A percentile compares a stretch with the other conserved stretches of the same genome.
phyloP scores from a whole-genome alignment of 2,329 filamentous ascomycete species.

The Epichloe brachyelytri region DNA sequence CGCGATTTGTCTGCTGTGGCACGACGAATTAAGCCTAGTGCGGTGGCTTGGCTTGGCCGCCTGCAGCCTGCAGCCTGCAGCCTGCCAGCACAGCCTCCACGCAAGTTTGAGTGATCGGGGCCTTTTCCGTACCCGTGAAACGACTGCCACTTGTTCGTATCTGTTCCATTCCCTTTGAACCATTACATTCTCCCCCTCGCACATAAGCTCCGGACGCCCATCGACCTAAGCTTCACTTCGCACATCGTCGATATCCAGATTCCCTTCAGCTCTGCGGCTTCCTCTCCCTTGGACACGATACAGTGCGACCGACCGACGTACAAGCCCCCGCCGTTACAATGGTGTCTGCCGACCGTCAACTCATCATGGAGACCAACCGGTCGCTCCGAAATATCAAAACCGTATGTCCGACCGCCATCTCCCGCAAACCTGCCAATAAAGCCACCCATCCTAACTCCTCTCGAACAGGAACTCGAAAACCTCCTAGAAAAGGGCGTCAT shows the following conservation, averaged over 20 bases:
- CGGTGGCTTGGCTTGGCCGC: too few species aligned
- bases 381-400: slow-evolving; percentile 80
- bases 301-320: too few species aligned
- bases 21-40: too few species aligned
- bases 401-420: slow-evolving; percentile 27
- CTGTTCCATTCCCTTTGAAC: too few species aligned
- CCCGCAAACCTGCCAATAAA: neutral
- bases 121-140: too few species aligned
- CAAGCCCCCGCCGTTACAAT: slow-evolving; percentile 18
- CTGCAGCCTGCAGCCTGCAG: too few species aligned
- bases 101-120: too few species aligned
- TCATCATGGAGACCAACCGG: slow-evolving; percentile 61
- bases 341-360: slow-evolving; percentile 40
- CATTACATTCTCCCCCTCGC: neutral
- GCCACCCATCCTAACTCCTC: neutral
- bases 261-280: neutral
- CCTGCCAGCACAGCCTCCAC: too few species aligned
- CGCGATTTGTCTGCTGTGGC: too few species aligned
- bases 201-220: neutral
- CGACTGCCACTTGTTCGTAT: too few species aligned
- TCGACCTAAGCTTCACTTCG: neutral
- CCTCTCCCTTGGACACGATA: neutral
- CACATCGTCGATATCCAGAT: neutral
- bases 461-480: slow-evolving; percentile 69
- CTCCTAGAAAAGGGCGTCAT: slow-evolving; percentile 76